A percentile compares a stretch with the other conserved stretches of the same genome.
Evolutionary conservation across 805 yeast species (phyloP).

Genomic region (Metschnikowia chrysomelidarum): DNA sequence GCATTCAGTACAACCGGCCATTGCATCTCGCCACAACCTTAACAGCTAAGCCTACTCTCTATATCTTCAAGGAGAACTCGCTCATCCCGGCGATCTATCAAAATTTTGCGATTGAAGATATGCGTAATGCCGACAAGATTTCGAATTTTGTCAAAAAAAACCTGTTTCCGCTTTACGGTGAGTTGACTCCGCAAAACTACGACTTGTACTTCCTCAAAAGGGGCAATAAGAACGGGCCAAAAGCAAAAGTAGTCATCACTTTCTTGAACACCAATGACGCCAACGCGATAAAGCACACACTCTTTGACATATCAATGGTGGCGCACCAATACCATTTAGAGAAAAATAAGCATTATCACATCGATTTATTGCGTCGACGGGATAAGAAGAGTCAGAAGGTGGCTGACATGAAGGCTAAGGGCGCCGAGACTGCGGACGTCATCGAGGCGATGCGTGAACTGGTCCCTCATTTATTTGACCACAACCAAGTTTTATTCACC

Average conservation of each 20-base stretch:
- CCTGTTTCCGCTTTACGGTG: slow-evolving; percentile 52
- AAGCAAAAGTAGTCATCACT: slow-evolving; percentile 49
- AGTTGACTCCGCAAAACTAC: slow-evolving; percentile 43
- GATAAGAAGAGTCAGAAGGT: slow-evolving; percentile 44
- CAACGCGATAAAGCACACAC: slow-evolving; percentile 29
- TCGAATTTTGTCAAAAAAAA: slow-evolving; percentile 49
- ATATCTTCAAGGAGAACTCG: slow-evolving; percentile 58
- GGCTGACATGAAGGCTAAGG: slow-evolving; percentile 40
- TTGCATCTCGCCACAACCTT: slow-evolving; percentile 50
- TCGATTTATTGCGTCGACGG: slow-evolving; percentile 27
- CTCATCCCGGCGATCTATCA: slow-evolving; percentile 52
- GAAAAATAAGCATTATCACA: slow-evolving; percentile 41
- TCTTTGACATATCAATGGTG: slow-evolving; percentile 40
- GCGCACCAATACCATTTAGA: slow-evolving; percentile 49
- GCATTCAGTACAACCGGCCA: slow-evolving; percentile 41
- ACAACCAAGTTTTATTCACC: slow-evolving; percentile 42
- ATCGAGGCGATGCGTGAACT: slow-evolving; percentile 48
- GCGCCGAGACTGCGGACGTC: slow-evolving; percentile 43
- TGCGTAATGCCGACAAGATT: slow-evolving; percentile 49
- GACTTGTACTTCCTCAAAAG: slow-evolving; percentile 32
- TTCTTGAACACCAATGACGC: slow-evolving; percentile 44
- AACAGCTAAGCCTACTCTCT: slow-evolving; percentile 60
- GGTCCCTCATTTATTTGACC: slow-evolving; percentile 47
- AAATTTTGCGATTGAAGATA: slow-evolving; percentile 62
- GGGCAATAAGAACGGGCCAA: slow-evolving; percentile 20